Evolutionary conservation across 2,329 filamentous ascomycete genomes (phyloP), one percentile per base, ranked within the genome.

Genomic region (Alternaria angustiovoidea): DNA sequence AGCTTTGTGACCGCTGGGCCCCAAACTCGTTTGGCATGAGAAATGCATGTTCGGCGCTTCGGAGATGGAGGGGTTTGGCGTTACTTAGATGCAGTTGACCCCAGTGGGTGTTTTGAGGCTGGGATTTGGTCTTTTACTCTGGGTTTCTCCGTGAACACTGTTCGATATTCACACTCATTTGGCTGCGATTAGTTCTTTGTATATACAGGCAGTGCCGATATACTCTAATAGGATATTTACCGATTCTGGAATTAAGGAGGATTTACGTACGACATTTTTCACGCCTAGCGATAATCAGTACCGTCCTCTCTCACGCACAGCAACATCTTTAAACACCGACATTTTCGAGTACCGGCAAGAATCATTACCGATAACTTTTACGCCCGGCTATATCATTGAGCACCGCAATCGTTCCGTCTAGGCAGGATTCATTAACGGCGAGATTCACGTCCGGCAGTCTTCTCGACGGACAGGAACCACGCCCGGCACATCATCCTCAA

Each of bases 21-120:
- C 36, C 61, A 61, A 70, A 70, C 66, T 14, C 22, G 57, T 60
- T 44, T 42, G 41, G 64, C 69, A 44, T 59, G 63, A 71, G 66
- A 62, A 56, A 30, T 47, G 39, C 14, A 53, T 53, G 36, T 41
- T 52, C 49, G 34, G 30, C 46, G 46, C 46, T 49, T 57, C 26
- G 34, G 34, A 39, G n/a, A 18, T 52, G 46, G 49, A 52, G 22
- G 49, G 36, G 38, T 41, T 52, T 52, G 49, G 36, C 36, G 36
- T 42, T 28, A 52, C 49, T 47, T 52, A 63, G 51, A 53, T 51
- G 51, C 51, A 52, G 47, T 64, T 42, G 16, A 20, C 20, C 46
- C 47, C 57, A 32, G 34, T 12, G 9, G 14, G 46, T 38, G 46
- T 38, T 49, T 49, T 34, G 46, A 49, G 39, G 34, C 49, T 26